phyloP scores from a whole-genome alignment of 352 stramenopile species.

The Globisporangium uncinulatum region DNA sequence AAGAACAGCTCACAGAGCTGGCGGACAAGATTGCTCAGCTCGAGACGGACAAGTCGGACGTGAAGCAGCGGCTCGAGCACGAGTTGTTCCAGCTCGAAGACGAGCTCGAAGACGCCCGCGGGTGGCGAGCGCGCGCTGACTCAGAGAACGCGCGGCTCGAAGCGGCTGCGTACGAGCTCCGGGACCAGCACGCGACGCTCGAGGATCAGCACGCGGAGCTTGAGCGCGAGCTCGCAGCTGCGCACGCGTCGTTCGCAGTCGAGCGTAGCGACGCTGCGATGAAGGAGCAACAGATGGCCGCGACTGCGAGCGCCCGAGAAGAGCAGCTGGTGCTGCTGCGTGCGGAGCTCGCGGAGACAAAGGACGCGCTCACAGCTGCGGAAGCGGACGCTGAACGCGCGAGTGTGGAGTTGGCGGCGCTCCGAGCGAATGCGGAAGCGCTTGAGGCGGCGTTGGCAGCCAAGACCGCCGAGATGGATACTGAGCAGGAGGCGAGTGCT shows the following conservation, averaged over 20 bases:
- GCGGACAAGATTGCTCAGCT: constrained; percentile 57
- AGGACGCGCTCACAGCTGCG: background rate
- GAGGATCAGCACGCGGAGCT: constrained; percentile 23
- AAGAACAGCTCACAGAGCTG: constrained; percentile 51
- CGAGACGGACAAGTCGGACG: constrained; percentile 32
- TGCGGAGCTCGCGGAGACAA: constrained; percentile 8
- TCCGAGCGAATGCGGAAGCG: background rate
- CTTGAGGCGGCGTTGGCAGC: constrained; percentile 2
- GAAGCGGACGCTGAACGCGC: background rate
- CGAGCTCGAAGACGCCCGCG: constrained; percentile 40
- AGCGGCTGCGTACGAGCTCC: no score
- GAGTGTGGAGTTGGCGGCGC: background rate
- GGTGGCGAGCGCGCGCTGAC: constrained; percentile 39
- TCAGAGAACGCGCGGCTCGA: constrained; percentile 32
- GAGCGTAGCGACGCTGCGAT: constrained; percentile 14
- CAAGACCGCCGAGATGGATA: background rate
- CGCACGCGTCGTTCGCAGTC: constrained; percentile 7
- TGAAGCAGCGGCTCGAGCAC: constrained; percentile 14
- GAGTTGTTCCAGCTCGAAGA: constrained; percentile 25
- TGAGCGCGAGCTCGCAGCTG: constrained; percentile 10
- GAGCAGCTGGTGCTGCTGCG: constrained; percentile 11
- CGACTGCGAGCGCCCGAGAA: constrained; percentile 7
- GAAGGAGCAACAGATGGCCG: constrained; percentile 19
- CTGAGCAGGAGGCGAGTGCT: background rate
- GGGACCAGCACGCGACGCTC: constrained; percentile 20